Evolutionary conservation across 345 rosid species (phyloP).

Genomic region (Crucihimalaya himalaica): DNA sequence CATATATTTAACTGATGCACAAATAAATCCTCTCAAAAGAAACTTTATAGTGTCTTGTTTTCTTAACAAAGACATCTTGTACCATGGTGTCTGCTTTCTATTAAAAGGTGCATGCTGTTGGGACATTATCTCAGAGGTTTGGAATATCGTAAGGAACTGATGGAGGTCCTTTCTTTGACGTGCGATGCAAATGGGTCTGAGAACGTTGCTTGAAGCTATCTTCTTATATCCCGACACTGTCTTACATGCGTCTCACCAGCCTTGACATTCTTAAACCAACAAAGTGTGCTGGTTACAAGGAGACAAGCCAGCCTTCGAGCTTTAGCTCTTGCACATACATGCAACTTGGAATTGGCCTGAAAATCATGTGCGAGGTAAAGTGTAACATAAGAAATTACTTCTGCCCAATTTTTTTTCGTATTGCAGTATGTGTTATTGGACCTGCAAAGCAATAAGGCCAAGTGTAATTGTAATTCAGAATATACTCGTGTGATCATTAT

Average conservation of each 20-base stretch:
- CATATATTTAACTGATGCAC: neutral
- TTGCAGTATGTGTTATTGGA: slow-evolving; percentile 16
- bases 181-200: slow-evolving; percentile 48
- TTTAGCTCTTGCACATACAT: neutral
- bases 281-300: slow-evolving; percentile 9
- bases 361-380: neutral
- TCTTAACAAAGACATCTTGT: neutral
- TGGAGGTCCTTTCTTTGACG: slow-evolving; percentile 66
- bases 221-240: neutral
- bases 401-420: neutral
- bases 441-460: slow-evolving; percentile 30
- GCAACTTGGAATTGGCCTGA: slow-evolving; percentile 17
- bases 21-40: neutral
- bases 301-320: slow-evolving; percentile 3
- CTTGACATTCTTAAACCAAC: neutral
- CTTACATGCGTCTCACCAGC: neutral
- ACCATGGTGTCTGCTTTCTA: neutral
- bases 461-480: slow-evolving; percentile 24
- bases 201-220: slow-evolving; percentile 27
- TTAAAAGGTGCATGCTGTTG: slow-evolving; percentile 82
- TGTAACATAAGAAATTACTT: slow-evolving; percentile 20
- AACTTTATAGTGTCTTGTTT: neutral
- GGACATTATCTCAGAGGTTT: slow-evolving; percentile 94
- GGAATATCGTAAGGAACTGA: slow-evolving; percentile 82
- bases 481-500: slow-evolving; percentile 22